Percentiles rank a stretch among this genome's conserved stretches.
These are phyloP conservation scores for Gaeumannomyces sp. DNA, from an alignment of 2,329 filamentous ascomycete genomes.

Conservation along the genomic window DNA sequence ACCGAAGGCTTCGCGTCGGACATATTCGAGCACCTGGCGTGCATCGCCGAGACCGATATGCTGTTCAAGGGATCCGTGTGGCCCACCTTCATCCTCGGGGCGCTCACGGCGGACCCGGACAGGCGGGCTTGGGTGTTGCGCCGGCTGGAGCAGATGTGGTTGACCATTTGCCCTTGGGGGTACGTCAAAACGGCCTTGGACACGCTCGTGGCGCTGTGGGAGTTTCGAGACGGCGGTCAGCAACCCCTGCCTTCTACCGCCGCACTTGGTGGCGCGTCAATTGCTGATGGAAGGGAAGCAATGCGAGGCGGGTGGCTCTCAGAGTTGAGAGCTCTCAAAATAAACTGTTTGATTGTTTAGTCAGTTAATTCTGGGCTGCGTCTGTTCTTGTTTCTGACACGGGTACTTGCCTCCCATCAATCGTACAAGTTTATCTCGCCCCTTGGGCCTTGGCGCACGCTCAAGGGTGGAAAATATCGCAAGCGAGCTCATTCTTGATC, in stretches of 20 bases:
- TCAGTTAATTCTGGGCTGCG: not conserved
- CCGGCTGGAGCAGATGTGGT: slow-evolving; percentile 25
- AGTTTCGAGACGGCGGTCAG: slow-evolving; percentile 24
- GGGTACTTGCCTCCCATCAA: not conserved
- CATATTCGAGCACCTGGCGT: slow-evolving; percentile 39
- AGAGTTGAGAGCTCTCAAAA: slow-evolving; percentile 32
- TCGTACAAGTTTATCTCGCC: no score
- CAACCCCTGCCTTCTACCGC: slow-evolving; percentile 13
- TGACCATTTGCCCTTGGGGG: slow-evolving; percentile 34
- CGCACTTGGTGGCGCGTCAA: not conserved
- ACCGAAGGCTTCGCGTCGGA: slow-evolving; percentile 35
- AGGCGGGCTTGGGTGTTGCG: slow-evolving; percentile 43
- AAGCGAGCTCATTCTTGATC: no score
- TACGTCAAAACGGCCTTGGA: slow-evolving; percentile 42
- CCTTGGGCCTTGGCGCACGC: no score
- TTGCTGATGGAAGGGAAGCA: slow-evolving; percentile 16
- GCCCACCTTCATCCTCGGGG: slow-evolving; percentile 51
- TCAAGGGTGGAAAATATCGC: no score
- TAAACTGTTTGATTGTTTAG: slow-evolving; percentile 37
- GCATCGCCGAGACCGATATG: slow-evolving; percentile 41
- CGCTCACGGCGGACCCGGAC: slow-evolving; percentile 36
- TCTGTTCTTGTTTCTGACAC: not conserved
- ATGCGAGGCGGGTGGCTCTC: slow-evolving; percentile 31
- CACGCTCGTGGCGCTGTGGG: slow-evolving; percentile 39
- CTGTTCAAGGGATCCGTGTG: slow-evolving; percentile 52